Base-by-base conservation (phyloP, 345 rosid species). In the Gossypium australe region DNA sequence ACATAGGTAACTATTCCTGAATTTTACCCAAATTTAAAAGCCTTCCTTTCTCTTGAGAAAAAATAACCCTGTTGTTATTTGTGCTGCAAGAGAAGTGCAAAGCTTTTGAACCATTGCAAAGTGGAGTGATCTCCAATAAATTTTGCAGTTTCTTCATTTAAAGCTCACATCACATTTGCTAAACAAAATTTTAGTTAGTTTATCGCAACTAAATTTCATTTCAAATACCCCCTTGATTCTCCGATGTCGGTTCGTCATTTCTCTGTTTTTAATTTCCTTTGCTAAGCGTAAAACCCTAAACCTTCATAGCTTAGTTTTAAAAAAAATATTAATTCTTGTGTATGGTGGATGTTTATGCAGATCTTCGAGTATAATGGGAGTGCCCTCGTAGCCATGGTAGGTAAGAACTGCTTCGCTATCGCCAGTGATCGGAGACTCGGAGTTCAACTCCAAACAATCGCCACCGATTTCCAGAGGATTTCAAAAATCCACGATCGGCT, bases 301-400 rank as follows among this genome's bases (percentile, higher is more conserved):
- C 7, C 41, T 34, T 34, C 41, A 34, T 34, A 34, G 41, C 7
- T 34, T 52, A 51, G 55, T 51, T 51, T 49, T 12, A 14, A 3
- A 51, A 51, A 51, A 3, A 14, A 3, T 4, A 4, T 53, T 17
- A 6, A 6, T 53, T 3, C 9, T 53, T 17, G 20, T 80, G 25
- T 9, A 5, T n/a, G 27, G 10, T 81, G 79, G 4, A 34, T 34
- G 41, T 34, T 34, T 34, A 3, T 81, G 80, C 84, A 94, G 98
- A 91, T 92, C 89, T 88, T 88, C 71, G 98, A 94, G 82, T 94
- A 94, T 84, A 94, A 94, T 87, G 98, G 98, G 65, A 94, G 98
- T 72, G 98, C 98, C 53, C 86, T 92, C 14, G 87, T 94, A 18
- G 98, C 98, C 10, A 94, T 94, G 98, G 98, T 94, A 20, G 98